Evolutionary conservation across 2,329 filamentous ascomycete genomes (phyloP).

Genomic region (Trichoderma gracile): DNA sequence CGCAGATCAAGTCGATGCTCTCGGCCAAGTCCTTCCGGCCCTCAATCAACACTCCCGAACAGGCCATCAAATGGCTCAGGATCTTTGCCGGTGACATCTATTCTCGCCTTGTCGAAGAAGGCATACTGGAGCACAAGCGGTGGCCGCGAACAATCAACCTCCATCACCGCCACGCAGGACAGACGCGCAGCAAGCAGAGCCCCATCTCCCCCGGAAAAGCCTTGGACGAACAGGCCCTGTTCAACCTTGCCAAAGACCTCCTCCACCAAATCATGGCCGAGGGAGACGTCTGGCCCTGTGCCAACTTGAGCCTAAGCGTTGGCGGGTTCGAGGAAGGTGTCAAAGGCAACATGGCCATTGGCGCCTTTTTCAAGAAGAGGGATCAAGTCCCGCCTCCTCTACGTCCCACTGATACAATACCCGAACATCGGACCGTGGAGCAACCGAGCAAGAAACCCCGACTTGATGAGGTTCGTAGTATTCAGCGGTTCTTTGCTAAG

Average conservation of each 20-base stretch:
- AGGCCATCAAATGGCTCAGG: constrained; percentile 79
- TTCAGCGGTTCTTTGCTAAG: constrained; percentile 60
- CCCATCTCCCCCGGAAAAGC: constrained; percentile 75
- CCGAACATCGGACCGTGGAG: constrained; percentile 26
- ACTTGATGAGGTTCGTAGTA: constrained; percentile 52
- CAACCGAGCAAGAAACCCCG: constrained; percentile 37
- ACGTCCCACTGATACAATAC: constrained; percentile 28
- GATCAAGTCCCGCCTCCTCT: constrained; percentile 56
- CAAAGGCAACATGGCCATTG: constrained; percentile 81
- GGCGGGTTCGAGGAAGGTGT: constrained; percentile 90
- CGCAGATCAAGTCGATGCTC: constrained; percentile 95
- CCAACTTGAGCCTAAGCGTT: constrained; percentile 85
- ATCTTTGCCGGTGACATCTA: constrained; percentile 94
- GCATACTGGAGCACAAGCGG: constrained; percentile 81
- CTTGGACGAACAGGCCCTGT: constrained; percentile 71
- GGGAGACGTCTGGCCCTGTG: constrained; percentile 83
- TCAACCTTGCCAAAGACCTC: constrained; percentile 73
- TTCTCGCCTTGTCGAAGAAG: constrained; percentile 85
- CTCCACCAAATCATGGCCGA: constrained; percentile 77
- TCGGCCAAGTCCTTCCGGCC: constrained; percentile 95
- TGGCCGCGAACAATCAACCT: constrained; percentile 83
- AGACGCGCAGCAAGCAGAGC: constrained; percentile 72
- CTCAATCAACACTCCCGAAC: constrained; percentile 73
- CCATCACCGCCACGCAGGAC: constrained; percentile 73
- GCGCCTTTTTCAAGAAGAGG: constrained; percentile 77